These are phyloP conservation scores for Neurospora tetrasperma DNA, from an alignment of 495 filamentous ascomycete species.

Conservation along the genomic window DNA sequence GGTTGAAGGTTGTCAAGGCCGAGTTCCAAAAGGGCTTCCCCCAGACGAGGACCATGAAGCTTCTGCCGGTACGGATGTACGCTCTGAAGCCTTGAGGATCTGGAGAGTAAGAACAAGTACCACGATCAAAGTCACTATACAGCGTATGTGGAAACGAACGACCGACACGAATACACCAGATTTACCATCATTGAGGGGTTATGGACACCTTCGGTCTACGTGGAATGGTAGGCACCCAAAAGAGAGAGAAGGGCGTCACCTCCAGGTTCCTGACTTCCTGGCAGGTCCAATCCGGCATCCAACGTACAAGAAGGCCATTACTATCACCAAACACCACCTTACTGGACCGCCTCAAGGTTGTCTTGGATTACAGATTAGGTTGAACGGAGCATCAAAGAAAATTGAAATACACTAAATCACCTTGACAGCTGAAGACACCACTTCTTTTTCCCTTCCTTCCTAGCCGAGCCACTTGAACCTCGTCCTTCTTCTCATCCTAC, in stretches of 20 bases:
- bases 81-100: slow-evolving; percentile 37
- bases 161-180: background rate
- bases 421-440: background rate
- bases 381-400: too few species aligned
- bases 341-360: too few species aligned
- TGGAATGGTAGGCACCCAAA: background rate
- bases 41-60: slow-evolving; percentile 19
- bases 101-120: background rate
- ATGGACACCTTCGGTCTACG: background rate
- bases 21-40: slow-evolving; percentile 73
- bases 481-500: background rate
- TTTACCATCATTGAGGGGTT: background rate
- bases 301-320: too few species aligned
- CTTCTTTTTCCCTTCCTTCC: background rate
- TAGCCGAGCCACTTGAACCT: background rate
- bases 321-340: too few species aligned
- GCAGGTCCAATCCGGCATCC: too few species aligned
- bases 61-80: slow-evolving; percentile 64
- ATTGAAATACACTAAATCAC: too few species aligned
- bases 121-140: background rate
- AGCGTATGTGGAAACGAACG: background rate
- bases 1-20: slow-evolving; percentile 52
- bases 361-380: too few species aligned
- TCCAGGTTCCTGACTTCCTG: background rate
- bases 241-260: background rate